Evolutionary conservation across 495 filamentous ascomycete species (phyloP).

Genomic region (Lasiosphaeris hirsuta): DNA sequence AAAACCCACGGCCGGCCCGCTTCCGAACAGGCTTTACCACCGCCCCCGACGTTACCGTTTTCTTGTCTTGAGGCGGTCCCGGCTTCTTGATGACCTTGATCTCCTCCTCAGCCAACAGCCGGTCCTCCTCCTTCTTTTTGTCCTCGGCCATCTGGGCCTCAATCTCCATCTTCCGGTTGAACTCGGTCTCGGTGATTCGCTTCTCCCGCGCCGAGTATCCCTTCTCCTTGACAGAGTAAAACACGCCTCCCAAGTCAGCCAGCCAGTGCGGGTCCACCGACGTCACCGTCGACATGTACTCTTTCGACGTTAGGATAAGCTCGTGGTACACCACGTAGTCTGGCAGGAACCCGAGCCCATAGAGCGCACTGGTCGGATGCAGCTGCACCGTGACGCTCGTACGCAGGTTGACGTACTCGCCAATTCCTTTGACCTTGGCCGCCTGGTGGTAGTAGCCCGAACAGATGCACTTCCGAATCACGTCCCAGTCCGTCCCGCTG

Average conservation of each 20-base stretch:
- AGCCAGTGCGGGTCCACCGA: conserved; percentile 97
- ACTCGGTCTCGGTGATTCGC: conserved; percentile 87
- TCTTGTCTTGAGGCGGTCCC: conserved; percentile 44
- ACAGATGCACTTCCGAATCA: conserved; percentile 94
- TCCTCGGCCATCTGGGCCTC: conserved; percentile 91
- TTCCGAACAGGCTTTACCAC: conserved; percentile 64
- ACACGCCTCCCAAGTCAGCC: conserved; percentile 96
- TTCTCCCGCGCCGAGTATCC: conserved; percentile 89
- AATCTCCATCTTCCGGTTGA: conserved; percentile 93
- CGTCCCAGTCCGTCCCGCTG: conserved; percentile 95
- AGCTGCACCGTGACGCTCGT: conserved; percentile 91
- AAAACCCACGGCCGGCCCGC: conserved; percentile 30
- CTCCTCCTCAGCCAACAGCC: conserved; percentile 45
- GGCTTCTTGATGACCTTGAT: conserved; percentile 47
- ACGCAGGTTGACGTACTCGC: conserved; percentile 94
- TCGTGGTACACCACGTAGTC: conserved; percentile 99
- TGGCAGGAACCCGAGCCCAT: conserved; percentile 87
- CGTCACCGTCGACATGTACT: conserved; percentile 98
- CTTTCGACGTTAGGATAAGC: conserved; percentile 91
- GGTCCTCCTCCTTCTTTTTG: conserved; percentile 67
- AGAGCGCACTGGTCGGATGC: conserved; percentile 90
- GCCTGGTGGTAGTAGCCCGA: conserved; percentile 98
- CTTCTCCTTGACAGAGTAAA: conserved; percentile 97
- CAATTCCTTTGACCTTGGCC: conserved; percentile 93
- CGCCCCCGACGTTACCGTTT: conserved; percentile 48